Evolutionary conservation across 2,329 filamentous ascomycete species (phyloP).

Genomic region (Fusarium sp.): DNA sequence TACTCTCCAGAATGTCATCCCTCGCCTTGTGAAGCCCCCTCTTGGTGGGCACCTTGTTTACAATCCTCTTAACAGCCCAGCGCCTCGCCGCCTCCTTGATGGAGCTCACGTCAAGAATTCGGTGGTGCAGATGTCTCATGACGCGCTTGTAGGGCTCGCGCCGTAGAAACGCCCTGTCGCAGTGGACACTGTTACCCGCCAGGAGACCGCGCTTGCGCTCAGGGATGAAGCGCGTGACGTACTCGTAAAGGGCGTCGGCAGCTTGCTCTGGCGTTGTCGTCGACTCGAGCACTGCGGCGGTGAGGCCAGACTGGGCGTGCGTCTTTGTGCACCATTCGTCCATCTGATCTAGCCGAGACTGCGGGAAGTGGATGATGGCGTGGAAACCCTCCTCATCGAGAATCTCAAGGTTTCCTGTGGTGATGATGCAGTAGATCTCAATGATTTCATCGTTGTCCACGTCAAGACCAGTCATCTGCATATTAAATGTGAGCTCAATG

Average conservation of each 20-base stretch:
- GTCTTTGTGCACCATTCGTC: constrained; percentile 90
- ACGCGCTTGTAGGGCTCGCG: constrained; percentile 81
- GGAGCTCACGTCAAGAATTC: constrained; percentile 91
- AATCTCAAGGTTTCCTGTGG: constrained; percentile 82
- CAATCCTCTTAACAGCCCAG: constrained; percentile 72
- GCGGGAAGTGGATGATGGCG: constrained; percentile 80
- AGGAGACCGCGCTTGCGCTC: constrained; percentile 77
- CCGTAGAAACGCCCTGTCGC: constrained; percentile 85
- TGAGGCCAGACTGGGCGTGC: constrained; percentile 86
- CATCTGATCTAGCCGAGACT: constrained; percentile 81
- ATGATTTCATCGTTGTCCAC: constrained; percentile 86
- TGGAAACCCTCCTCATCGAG: constrained; percentile 86
- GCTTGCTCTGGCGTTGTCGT: constrained; percentile 80
- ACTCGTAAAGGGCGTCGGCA: constrained; percentile 79
- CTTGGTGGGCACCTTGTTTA: constrained; percentile 78
- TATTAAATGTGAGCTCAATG: constrained; percentile 27
- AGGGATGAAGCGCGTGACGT: constrained; percentile 82
- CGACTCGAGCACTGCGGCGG: constrained; percentile 80
- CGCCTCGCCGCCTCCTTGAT: constrained; percentile 91
- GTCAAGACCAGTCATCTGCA: constrained; percentile 86
- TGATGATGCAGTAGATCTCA: constrained; percentile 93
- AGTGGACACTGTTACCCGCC: constrained; percentile 94
- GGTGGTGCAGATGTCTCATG: constrained; percentile 85
- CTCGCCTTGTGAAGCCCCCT: constrained; percentile 84
- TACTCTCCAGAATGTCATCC: constrained; percentile 95